Conservation (phyloP, 2,329 filamentous ascomycete species). For the Fusarium falciforme region DNA sequence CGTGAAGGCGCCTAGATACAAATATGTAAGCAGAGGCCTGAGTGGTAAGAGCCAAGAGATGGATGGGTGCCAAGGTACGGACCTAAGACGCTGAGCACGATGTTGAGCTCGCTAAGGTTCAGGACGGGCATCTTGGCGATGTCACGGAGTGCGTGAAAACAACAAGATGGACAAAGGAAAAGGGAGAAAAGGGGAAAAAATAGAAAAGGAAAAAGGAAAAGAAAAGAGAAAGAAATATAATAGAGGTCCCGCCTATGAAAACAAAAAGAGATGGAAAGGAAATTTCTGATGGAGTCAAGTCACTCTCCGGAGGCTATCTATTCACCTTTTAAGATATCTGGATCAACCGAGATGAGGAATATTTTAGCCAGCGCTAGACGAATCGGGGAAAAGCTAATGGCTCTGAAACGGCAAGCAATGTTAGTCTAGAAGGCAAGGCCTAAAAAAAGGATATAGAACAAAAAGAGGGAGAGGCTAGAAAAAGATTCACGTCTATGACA, state of each 20-base stretch:
- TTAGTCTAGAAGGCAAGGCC: not conserved
- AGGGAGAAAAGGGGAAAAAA: slow-evolving; percentile 39
- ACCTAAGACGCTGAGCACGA: no score
- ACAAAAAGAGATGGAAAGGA: not conserved
- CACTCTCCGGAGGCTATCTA: not conserved
- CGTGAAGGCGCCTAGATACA: no score
- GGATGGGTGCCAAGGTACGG: no score
- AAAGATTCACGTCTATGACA: not conserved
- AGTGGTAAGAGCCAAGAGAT: no score
- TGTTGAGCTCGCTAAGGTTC: no score
- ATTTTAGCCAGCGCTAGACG: no score
- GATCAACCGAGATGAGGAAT: not conserved
- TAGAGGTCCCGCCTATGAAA: slow-evolving; percentile 9
- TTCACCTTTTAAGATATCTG: not conserved
- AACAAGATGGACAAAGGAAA: no score
- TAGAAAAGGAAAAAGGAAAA: not conserved
- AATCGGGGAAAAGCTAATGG: not conserved
- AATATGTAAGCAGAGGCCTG: no score
- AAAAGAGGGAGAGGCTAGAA: not conserved
- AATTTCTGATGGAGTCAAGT: not conserved
- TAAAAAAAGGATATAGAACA: not conserved
- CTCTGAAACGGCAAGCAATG: not conserved
- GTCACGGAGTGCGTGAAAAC: no score
- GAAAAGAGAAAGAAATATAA: not conserved
- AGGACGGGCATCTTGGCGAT: no score